Evolutionary conservation across 192 early-diverging fungal species (phyloP).

Genomic region (Rhizophagus clarus): DNA sequence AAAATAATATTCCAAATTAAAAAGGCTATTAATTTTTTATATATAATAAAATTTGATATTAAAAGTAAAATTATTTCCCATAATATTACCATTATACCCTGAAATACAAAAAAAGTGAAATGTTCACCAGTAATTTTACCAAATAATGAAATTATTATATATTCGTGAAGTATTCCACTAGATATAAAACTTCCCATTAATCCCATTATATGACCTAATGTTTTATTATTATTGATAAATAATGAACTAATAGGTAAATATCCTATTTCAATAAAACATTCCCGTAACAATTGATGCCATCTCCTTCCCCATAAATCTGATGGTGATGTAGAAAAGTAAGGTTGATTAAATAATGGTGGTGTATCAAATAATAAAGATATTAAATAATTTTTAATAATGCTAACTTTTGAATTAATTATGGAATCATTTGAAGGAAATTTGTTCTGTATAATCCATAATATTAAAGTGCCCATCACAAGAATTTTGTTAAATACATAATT

Average conservation of each 20-base stretch:
- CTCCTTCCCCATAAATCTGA: slow-evolving; percentile 14
- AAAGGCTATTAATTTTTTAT: not conserved
- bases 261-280: slow-evolving; percentile 9
- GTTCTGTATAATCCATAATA: not conserved
- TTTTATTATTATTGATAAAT: not conserved
- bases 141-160: not conserved
- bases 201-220: not conserved
- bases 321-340: not conserved
- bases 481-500: not conserved
- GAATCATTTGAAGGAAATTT: not conserved
- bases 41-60: not conserved
- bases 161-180: slow-evolving; percentile 17
- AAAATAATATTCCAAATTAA: slow-evolving; percentile 9
- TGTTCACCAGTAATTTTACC: slow-evolving; percentile 1
- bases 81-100: not conserved
- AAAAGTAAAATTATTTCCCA: not conserved
- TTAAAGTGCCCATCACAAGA: not conserved
- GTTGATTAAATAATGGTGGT: slow-evolving; percentile 1
- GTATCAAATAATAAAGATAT: not conserved
- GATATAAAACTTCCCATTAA: not conserved
- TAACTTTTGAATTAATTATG: not conserved
- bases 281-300: not conserved
- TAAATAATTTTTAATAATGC: not conserved
- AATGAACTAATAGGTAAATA: slow-evolving; percentile 2
- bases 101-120: slow-evolving; percentile 16